Evolutionary conservation across 2,329 filamentous ascomycete genomes (phyloP).

Genomic region (Volutella citrinella): DNA sequence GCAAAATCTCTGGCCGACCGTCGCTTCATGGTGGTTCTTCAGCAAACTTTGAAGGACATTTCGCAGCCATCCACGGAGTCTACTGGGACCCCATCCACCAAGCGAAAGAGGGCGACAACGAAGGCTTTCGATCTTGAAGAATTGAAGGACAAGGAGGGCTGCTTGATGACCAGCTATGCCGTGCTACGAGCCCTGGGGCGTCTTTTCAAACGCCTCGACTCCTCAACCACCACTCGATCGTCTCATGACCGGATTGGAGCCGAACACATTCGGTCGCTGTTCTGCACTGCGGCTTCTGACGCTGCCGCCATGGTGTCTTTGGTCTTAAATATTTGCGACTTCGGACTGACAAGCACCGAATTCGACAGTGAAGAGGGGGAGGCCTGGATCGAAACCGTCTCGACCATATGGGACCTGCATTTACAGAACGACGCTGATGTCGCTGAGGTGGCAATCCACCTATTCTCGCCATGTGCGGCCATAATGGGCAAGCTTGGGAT

Average conservation of each 20-base stretch:
- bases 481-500: conserved; percentile 41
- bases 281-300: conserved; percentile 48
- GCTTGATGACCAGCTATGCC: conserved; percentile 45
- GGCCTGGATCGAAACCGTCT: conserved; percentile 46
- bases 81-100: conserved; percentile 28
- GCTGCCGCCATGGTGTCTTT: conserved; percentile 43
- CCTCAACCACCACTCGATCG: conserved; percentile 28
- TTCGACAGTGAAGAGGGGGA: conserved; percentile 34
- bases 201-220: conserved; percentile 45
- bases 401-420: conserved; percentile 52
- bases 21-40: conserved; percentile 64
- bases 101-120: conserved; percentile 44
- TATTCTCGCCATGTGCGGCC: conserved; percentile 37
- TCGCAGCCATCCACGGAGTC: conserved; percentile 32
- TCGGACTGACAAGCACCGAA: conserved; percentile 31
- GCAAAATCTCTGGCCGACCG: conserved; percentile 70
- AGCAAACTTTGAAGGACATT: conserved; percentile 61
- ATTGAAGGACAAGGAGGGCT: conserved; percentile 38
- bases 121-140: conserved; percentile 37
- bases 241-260: conserved; percentile 50
- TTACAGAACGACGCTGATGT: conserved; percentile 47
- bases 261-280: conserved; percentile 57
- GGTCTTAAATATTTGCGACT: conserved; percentile 43
- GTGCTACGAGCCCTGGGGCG: conserved; percentile 45
- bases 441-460: conserved; percentile 44